A percentile compares a stretch with the other conserved stretches of the same genome.
Evolutionary conservation across 1,139 yeast species (phyloP).

Genomic region (Candida gigantensis): DNA sequence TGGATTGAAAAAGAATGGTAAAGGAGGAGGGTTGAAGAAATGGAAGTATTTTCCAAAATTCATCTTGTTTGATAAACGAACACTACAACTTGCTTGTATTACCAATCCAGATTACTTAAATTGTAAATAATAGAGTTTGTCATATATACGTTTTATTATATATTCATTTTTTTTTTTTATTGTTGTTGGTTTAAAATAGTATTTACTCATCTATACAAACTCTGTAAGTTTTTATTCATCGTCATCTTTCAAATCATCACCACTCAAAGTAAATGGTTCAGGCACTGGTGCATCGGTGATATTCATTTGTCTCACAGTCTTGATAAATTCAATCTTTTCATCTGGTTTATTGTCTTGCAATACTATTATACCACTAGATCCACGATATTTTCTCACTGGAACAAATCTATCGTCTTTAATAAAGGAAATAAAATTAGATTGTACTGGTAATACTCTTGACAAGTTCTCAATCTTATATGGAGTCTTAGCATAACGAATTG

Average conservation of each 20-base stretch:
- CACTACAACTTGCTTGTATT: slow-evolving; percentile 28
- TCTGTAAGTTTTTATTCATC: too few relatives aligned
- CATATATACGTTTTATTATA: not conserved
- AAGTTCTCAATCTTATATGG: slow-evolving; percentile 75
- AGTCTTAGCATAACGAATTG: slow-evolving; percentile 50
- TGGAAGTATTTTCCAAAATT: slow-evolving; percentile 20
- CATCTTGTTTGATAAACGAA: slow-evolving; percentile 15
- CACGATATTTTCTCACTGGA: slow-evolving; percentile 81
- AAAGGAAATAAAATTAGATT: slow-evolving; percentile 80
- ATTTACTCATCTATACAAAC: slow-evolving; percentile 4
- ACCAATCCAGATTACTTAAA: slow-evolving; percentile 21
- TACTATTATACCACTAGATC: slow-evolving; percentile 79
- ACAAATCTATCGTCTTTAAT: slow-evolving; percentile 72
- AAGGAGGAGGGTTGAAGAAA: too few relatives aligned
- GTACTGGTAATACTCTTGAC: slow-evolving; percentile 90
- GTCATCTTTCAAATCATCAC: slow-evolving; percentile 49
- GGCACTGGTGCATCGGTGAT: slow-evolving; percentile 90
- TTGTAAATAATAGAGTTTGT: slow-evolving; percentile 13
- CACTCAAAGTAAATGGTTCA: slow-evolving; percentile 70
- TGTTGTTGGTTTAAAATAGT: too few relatives aligned
- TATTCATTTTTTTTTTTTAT: not conserved
- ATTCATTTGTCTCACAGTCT: slow-evolving; percentile 82
- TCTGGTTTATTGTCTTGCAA: slow-evolving; percentile 70
- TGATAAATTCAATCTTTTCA: slow-evolving; percentile 67
- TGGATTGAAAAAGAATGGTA: slow-evolving; percentile 14